Conservation (phyloP, 768 basidiomycete species). For the Kwoniella sp. region DNA sequence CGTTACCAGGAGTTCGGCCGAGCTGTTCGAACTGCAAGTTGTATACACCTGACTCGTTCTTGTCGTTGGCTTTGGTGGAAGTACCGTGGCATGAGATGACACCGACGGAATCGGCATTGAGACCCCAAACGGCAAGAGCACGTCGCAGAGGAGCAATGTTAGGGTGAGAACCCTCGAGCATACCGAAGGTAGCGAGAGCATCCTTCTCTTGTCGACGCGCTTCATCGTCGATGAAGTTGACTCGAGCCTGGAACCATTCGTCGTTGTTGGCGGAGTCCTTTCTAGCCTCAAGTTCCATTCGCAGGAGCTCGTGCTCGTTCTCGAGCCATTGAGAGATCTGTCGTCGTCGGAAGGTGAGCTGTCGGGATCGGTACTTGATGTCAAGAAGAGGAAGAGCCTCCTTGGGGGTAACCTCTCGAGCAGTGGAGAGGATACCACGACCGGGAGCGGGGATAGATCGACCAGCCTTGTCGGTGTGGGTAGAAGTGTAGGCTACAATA, state of each 20-base stretch:
- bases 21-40: slow-evolving; percentile 89
- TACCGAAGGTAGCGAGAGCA: slow-evolving; percentile 88
- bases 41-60: slow-evolving; percentile 97
- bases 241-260: slow-evolving; percentile 72
- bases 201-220: slow-evolving; percentile 90
- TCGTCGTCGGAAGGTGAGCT: slow-evolving; percentile 89
- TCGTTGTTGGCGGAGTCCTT: slow-evolving; percentile 60
- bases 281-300: slow-evolving; percentile 67
- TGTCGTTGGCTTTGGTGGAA: slow-evolving; percentile 70
- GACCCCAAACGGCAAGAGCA: slow-evolving; percentile 94
- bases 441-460: slow-evolving; percentile 97
- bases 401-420: slow-evolving; percentile 77
- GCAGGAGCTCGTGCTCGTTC: slow-evolving; percentile 82
- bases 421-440: slow-evolving; percentile 84
- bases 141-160: slow-evolving; percentile 87
- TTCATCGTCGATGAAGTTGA: slow-evolving; percentile 85
- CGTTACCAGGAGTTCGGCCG: slow-evolving; percentile 87
- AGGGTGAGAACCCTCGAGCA: slow-evolving; percentile 86
- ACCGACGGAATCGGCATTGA: slow-evolving; percentile 86
- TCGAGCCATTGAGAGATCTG: slow-evolving; percentile 94
- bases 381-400: slow-evolving; percentile 78
- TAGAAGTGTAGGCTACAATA: slow-evolving; percentile 92
- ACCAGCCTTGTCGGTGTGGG: slow-evolving; percentile 92
- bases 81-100: slow-evolving; percentile 59
- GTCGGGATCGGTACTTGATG: slow-evolving; percentile 84